Percentiles rank a stretch among this genome's conserved stretches.
phyloP scores from a whole-genome alignment of 352 stramenopile genomes.

The Phytophthora vignae region DNA sequence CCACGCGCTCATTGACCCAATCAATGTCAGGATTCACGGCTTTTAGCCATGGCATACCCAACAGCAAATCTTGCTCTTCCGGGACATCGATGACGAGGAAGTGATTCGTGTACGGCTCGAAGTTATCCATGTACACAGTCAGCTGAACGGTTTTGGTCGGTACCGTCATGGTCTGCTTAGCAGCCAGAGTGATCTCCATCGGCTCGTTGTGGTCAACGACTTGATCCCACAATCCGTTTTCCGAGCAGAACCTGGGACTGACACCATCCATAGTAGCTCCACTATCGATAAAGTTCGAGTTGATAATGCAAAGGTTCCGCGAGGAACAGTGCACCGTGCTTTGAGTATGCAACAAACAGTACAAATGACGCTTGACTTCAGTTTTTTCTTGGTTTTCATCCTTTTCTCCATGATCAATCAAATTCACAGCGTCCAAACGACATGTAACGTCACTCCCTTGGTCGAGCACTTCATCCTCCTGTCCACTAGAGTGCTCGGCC shows the following conservation, averaged over 20 bases:
- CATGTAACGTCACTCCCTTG: neutral
- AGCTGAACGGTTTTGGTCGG: neutral
- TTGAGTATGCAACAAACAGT: constrained; percentile 15
- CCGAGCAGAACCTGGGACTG: constrained; percentile 16
- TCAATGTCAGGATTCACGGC: constrained; percentile 24
- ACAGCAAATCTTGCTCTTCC: constrained; percentile 14
- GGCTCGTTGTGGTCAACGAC: constrained; percentile 12
- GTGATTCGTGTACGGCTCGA: constrained; percentile 11
- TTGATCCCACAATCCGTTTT: neutral
- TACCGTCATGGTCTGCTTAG: constrained; percentile 13
- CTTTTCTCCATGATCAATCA: constrained; percentile 3
- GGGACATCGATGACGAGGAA: constrained; percentile 21
- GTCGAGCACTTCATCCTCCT: constrained; percentile 9
- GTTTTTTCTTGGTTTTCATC: constrained; percentile 6
- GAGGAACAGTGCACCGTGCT: constrained; percentile 15
- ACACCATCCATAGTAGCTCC: constrained; percentile 21
- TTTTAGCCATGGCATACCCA: constrained; percentile 22
- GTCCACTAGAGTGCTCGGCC: constrained; percentile 15
- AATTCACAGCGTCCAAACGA: neutral
- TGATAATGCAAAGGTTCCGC: constrained; percentile 12
- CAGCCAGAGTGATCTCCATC: constrained; percentile 14
- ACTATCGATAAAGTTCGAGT: constrained; percentile 31
- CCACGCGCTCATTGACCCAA: constrained; percentile 7
- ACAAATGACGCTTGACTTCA: neutral
- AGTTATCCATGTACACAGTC: constrained; percentile 15